Evolutionary conservation across 2,329 filamentous ascomycete genomes (phyloP).

Genomic region (Pseudogymnoascus sp.): DNA sequence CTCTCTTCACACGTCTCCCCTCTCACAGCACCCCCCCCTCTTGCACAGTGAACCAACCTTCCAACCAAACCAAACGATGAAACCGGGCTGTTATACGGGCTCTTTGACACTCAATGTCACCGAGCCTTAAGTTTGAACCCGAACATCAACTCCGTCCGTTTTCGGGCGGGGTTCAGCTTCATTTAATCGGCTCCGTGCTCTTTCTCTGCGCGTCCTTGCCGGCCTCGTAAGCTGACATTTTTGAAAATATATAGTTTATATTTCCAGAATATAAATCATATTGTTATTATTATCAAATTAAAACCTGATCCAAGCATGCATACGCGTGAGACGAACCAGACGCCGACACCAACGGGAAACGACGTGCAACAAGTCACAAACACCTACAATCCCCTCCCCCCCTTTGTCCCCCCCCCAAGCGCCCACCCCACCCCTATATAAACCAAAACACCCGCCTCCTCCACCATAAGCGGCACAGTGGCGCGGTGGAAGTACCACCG

Average conservation of each 20-base stretch:
- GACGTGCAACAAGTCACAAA: neutral
- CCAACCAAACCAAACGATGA: neutral
- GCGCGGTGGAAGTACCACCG: neutral
- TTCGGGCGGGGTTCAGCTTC: neutral
- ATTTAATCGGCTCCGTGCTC: conserved; percentile 7
- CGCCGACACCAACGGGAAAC: too few species aligned
- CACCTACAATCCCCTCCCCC: too few species aligned
- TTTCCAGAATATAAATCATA: neutral
- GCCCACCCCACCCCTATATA: neutral
- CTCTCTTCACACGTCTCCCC: too few species aligned
- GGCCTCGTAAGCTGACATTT: conserved; percentile 6
- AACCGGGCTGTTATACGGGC: neutral
- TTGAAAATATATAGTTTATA: neutral
- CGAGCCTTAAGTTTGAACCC: neutral
- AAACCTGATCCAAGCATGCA: neutral
- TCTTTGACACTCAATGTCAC: neutral
- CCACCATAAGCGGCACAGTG: neutral
- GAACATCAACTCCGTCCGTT: neutral
- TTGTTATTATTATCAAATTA: neutral
- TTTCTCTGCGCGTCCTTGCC: neutral
- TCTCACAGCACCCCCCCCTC: neutral
- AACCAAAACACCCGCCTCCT: neutral
- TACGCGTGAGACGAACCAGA: too few species aligned
- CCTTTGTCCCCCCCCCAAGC: too few species aligned
- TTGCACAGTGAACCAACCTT: neutral